Evolutionary conservation across 805 yeast species (phyloP).

Genomic region (Candida germanica): DNA sequence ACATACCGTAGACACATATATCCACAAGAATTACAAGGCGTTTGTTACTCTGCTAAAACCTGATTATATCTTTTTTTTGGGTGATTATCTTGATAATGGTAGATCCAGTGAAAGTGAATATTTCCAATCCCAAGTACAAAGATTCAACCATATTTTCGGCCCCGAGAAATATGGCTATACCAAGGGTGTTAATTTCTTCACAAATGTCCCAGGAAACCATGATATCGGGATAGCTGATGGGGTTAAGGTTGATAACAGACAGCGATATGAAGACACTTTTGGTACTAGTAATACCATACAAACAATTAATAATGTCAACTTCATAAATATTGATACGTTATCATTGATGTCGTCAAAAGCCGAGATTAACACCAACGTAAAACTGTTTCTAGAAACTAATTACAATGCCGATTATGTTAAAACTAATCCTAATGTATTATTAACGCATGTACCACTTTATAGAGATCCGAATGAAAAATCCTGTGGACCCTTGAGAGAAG

Average conservation of each 20-base stretch:
- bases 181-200: slow-evolving; percentile 25
- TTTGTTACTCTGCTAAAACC: slow-evolving; percentile 31
- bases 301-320: slow-evolving; percentile 29
- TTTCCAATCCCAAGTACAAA: slow-evolving; percentile 23
- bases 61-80: slow-evolving; percentile 37
- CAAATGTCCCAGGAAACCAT: slow-evolving; percentile 80
- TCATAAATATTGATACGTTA: slow-evolving; percentile 66
- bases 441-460: slow-evolving; percentile 85
- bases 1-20: slow-evolving; percentile 40
- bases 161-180: slow-evolving; percentile 13
- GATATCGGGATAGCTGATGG: slow-evolving; percentile 88
- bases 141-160: slow-evolving; percentile 33
- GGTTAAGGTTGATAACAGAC: slow-evolving; percentile 43
- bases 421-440: slow-evolving; percentile 56
- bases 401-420: slow-evolving; percentile 11
- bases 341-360: slow-evolving; percentile 59
- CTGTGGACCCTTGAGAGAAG: slow-evolving; percentile 84
- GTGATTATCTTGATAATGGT: slow-evolving; percentile 44
- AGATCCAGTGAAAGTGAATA: slow-evolving; percentile 31
- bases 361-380: slow-evolving; percentile 48
- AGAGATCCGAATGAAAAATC: slow-evolving; percentile 54
- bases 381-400: slow-evolving; percentile 45
- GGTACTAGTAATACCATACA: slow-evolving; percentile 29
- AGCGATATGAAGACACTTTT: slow-evolving; percentile 28
- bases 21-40: slow-evolving; percentile 35